Base-by-base conservation (phyloP, 768 basidiomycete species). In the Boletus subcaerulescens region DNA sequence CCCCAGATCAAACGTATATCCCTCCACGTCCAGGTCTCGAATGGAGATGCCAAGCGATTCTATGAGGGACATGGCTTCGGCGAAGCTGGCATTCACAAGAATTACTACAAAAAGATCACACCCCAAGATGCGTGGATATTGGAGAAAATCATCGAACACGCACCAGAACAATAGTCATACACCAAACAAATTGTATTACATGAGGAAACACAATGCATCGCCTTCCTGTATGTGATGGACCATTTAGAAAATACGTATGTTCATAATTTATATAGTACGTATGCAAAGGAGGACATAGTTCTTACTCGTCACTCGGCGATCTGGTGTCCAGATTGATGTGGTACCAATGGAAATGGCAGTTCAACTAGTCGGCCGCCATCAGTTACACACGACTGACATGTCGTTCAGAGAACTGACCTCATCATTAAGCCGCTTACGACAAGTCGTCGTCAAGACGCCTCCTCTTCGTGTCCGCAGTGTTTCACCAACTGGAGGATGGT, bases 61-160 rank as follows among this genome's bases (percentile, higher is more conserved):
- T 95, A 94, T 69, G 89, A 91, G 72, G 77, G 78, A 42, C 86
- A 93, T 62, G 93, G 89, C 9, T 95, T 95, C 76, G 75, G 71
- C 51, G 85, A 90, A 70, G 75, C 80, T 20, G 79, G 77, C 20
- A 59, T 87, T 31, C 82, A 87, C 50, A 75, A 86, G 63, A 79
- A 83, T 57, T 95, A 95, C 73, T 95, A 95, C 82, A 93, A 91
- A 73, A 94, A 91, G 70, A 90, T 95, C 53, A 76, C 72, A 29
- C 93, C 93, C 24, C 82, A 81, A 58, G 88, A 87, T 64, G 93
- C 93, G 20, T 95, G 93, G 93, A 76, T 95, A 56, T 78, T 95
- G 48, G 89, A 94, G 73, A 84, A 80, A 67, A 68, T 65, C 47
- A 73, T 86, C 56, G 59, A 72, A 45, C 68, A 60, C 46, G 48